Base-by-base conservation (phyloP, 345 rosid species). In the Gossypium mustelinum region DNA sequence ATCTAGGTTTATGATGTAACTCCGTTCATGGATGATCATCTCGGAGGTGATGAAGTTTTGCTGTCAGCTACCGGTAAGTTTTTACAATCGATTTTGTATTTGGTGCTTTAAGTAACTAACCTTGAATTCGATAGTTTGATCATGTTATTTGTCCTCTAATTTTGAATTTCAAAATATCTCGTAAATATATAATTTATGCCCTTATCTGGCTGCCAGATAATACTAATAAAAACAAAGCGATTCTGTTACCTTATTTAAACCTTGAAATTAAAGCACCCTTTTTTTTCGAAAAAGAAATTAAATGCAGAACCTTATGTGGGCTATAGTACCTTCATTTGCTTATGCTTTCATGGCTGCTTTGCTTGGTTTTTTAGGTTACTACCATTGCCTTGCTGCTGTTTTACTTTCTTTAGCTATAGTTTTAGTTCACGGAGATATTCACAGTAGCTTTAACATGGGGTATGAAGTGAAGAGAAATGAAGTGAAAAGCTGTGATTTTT, bases 391-490 rank as follows among this genome's bases (percentile, higher is more conserved):
- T 7, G 6, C 25, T 7, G 47, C 17, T 9, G 3, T 73, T 9
- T 60, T 24, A 14, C 24, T 73, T 73, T 25, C 51, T 68, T 16
- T 25, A 14, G 20, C 25, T 41, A 25, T 24, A 7, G 57, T 24
- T n/a, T 48, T 68, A 12, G 72, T 68, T 48, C 72, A 24, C 48
- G 72, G 56, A 68, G 57, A 68, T 24, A 24, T 68, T 44, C 29
- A 11, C 11, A 41, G 27, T 5, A 41, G 27, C 68, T 64, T 17
- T 43, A 65, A 18, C 2, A 4, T 18, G 11, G 27, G 54, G 11
- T 34, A 45, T 68, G 72, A 67, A 45, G n/a, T 22, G 52, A 44
- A 29, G 67, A 22, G 14, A 73, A 16, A 59, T 16, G 7, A 24
- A 48, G 41, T 59, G 54, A 17, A 9, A 0, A 27, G 9, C 2